Evolutionary conservation across 164 flowering plant species (phyloP), one percentile per base, ranked within the genome.

Genomic region (Macadamia integrifolia): DNA sequence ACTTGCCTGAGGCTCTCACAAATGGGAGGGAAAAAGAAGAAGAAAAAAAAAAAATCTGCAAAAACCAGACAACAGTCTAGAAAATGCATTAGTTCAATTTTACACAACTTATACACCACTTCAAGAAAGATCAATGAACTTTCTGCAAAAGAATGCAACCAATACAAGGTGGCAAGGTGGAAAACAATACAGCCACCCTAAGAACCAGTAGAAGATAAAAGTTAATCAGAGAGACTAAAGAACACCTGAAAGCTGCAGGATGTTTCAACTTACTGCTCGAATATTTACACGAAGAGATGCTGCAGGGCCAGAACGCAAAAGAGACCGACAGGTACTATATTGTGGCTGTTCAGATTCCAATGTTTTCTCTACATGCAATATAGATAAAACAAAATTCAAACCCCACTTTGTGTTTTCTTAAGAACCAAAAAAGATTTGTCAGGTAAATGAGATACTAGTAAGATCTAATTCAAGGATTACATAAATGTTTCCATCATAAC

Each of bases 281-380:
- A 94, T 86, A 75, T 94, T 94, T 49, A 89, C 76, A 62, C 98
- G 98, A 32, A 94, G 81, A 58, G 98, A 94, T 67, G 93, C 81
- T 49, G 96, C 97, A 64, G 97, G 97, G 59, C 98, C 98, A 70
- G 91, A 81, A 32, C 98, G 97, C 67, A 94, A 76, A 9, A 94
- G 66, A 69, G 86, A 85, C 75, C 98, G 78, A 72, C 86, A 87
- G 30, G 71, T 42, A 42, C 82, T 79, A 80, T 72, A 94, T 66
- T 81, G 76, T 61, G 94, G 96, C 63, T 88, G 72, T 62, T 83
- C 91, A 57, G 52, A 82, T 60, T 87, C 96, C 76, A 91, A 77
- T 49, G 74, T 77, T 77, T 83, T 81, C 76, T 82, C 98, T 94
- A 72, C 77, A 81, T 31, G 48, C 43, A 62, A 68, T 23, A 73